Conservation (phyloP, 306 rosid genomes). For the Hippophae rhamnoides region DNA sequence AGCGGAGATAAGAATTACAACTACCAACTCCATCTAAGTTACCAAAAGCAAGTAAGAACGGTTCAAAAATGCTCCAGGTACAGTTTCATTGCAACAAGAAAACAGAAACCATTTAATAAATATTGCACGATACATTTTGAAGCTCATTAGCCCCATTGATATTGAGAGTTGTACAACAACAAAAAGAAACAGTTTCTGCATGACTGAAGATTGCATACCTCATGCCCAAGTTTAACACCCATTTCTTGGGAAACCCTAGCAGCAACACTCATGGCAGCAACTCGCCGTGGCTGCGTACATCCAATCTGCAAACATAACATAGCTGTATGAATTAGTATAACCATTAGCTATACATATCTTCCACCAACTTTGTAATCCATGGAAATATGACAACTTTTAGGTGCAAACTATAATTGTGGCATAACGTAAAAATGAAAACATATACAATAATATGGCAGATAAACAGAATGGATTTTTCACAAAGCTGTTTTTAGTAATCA, state of each 20-base stretch:
- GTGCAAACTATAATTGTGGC: too few relatives aligned
- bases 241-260: constrained; percentile 97
- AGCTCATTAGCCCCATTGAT: too few relatives aligned
- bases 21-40: neutral
- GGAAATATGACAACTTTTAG: too few relatives aligned
- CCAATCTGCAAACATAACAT: constrained; percentile 52
- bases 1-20: neutral
- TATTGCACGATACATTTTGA: neutral
- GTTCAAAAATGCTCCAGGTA: too few relatives aligned
- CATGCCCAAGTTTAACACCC: constrained; percentile 94
- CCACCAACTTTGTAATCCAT: neutral
- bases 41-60: too few relatives aligned
- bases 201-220: constrained; percentile 35
- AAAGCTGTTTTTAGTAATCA: too few relatives aligned
- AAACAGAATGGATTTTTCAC: too few relatives aligned
- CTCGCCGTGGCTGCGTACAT: constrained; percentile 95
- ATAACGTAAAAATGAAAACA: too few relatives aligned
- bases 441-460: too few relatives aligned
- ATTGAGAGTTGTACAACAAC: neutral
- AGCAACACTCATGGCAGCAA: constrained; percentile 98
- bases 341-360: constrained; percentile 8
- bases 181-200: constrained; percentile 2
- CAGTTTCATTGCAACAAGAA: too few relatives aligned
- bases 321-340: neutral
- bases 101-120: neutral